Conservation (phyloP, 176 grass and related monocot species). For the Microstegium vimineum region DNA sequence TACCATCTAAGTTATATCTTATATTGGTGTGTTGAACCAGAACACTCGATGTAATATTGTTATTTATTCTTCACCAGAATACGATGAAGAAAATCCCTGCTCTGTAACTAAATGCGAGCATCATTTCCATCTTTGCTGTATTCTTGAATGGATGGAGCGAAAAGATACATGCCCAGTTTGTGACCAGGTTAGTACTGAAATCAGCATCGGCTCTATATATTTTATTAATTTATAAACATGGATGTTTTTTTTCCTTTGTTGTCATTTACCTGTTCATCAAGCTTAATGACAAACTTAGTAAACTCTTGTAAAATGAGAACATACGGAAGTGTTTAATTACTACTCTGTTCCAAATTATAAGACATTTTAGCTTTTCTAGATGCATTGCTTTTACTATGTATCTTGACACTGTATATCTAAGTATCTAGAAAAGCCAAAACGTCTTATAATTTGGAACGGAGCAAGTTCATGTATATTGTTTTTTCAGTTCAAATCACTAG, state of each 20-base stretch:
- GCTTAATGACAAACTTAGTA: neutral
- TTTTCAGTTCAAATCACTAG: neutral
- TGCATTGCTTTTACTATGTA: no score
- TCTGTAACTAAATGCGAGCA: slow-evolving; percentile 82
- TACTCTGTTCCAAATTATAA: neutral
- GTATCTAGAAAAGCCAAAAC: no score
- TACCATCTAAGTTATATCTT: neutral
- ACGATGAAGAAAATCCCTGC: slow-evolving; percentile 70
- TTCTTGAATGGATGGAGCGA: slow-evolving; percentile 96
- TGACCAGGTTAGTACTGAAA: slow-evolving; percentile 60
- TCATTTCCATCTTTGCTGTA: slow-evolving; percentile 83
- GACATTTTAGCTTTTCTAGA: no score
- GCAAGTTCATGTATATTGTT: neutral
- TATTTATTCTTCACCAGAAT: slow-evolving; percentile 53
- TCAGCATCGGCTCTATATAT: neutral
- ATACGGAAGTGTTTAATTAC: neutral
- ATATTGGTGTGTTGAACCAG: neutral
- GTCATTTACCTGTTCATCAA: neutral
- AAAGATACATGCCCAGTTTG: slow-evolving; percentile 84
- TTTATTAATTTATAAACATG: neutral
- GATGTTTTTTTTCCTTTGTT: neutral
- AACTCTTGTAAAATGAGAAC: neutral
- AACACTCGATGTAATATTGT: slow-evolving; percentile 1
- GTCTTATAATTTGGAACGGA: no score
- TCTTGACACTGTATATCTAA: no score